Evolutionary conservation across 1,284 basidiomycete species (phyloP).

Genomic region (Jaminaea rosea): DNA sequence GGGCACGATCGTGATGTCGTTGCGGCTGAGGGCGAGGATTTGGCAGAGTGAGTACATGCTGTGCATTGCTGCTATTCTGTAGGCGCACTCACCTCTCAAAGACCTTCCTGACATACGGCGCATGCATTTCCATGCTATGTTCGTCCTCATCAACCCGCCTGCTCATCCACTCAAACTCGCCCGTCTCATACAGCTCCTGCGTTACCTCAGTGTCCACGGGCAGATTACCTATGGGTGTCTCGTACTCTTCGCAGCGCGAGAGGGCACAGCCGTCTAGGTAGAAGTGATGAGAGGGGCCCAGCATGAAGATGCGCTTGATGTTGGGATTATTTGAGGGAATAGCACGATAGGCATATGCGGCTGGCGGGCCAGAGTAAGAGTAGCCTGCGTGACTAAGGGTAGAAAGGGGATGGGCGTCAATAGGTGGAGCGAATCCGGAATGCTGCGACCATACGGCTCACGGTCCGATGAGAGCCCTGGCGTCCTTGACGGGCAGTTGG

Average conservation of each 20-base stretch:
- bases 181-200: slow-evolving; percentile 58
- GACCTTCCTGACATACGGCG: slow-evolving; percentile 80
- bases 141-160: slow-evolving; percentile 74
- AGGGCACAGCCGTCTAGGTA: slow-evolving; percentile 81
- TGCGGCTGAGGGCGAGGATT: slow-evolving; percentile 49
- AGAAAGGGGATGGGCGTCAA: slow-evolving; percentile 1
- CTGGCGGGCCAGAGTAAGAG: slow-evolving; percentile 82
- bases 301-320: slow-evolving; percentile 82
- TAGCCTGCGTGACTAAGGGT: slow-evolving; percentile 80
- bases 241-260: slow-evolving; percentile 64
- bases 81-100: slow-evolving; percentile 71
- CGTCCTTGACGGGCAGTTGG: slow-evolving; percentile 60
- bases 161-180: slow-evolving; percentile 65
- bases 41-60: no score
- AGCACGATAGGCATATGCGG: slow-evolving; percentile 89
- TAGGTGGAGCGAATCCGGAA: background rate
- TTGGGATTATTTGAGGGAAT: slow-evolving; percentile 49
- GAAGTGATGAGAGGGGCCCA: slow-evolving; percentile 90
- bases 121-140: slow-evolving; percentile 95
- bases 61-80: no score
- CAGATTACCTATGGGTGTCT: slow-evolving; percentile 76
- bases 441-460: slow-evolving; percentile 49
- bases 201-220: slow-evolving; percentile 60
- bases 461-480: slow-evolving; percentile 95
- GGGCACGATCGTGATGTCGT: slow-evolving; percentile 72